Evolutionary conservation across 2,329 filamentous ascomycete species (phyloP), one percentile per base, ranked within the genome.

Genomic region (Aspergillus sergii): DNA sequence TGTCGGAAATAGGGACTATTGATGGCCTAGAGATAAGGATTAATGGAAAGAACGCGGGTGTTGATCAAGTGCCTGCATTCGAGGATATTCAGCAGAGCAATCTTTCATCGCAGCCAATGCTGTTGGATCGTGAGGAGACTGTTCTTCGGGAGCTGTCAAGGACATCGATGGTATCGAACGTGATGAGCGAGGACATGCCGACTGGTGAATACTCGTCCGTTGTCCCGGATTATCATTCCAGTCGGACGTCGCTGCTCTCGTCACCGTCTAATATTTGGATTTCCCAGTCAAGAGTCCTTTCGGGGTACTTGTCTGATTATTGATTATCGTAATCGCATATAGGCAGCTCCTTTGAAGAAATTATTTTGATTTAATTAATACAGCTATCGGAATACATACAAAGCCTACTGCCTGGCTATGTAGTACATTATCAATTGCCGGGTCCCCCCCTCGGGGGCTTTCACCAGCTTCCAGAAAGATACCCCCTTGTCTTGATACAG

Each of bases 341-440:
- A n/a, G 19, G 3, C 9, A 41, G 39, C 19, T n/a, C 39, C 16
- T 41, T n/a, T n/a, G 8, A 41, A 41, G 14, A 41, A n/a, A 41
- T 41, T 41, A 41, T 41, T 41, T 36, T 41, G 19, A n/a, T 41
- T 41, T 41, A 16, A 41, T 41, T 41, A 41, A n/a, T 41, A 41
- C 39, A n/a, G 39, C 16, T 41, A 41, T 41, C 7, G 39, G 39
- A 41, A n/a, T n/a, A 41, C 7, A 41, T n/a, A 41, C 7, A 41
- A 43, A 34, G n/a, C 60, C 51, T 50, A 57, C 46, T 60, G 45
- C 60, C 54, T 68, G 9, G 57, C 55, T 46, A 78, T 75, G 66
- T 76, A 79, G 64, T 79, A 79, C 8, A 74, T 75, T 30, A 79
- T 63, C 36, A 79, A 67, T 32, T 76, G 76, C 45, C 75, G 72